A percentile compares a stretch with the other conserved stretches of the same genome.
Evolutionary conservation across 2,329 filamentous ascomycete species (phyloP).

Genomic region (Pseudogymnoascus sp.): DNA sequence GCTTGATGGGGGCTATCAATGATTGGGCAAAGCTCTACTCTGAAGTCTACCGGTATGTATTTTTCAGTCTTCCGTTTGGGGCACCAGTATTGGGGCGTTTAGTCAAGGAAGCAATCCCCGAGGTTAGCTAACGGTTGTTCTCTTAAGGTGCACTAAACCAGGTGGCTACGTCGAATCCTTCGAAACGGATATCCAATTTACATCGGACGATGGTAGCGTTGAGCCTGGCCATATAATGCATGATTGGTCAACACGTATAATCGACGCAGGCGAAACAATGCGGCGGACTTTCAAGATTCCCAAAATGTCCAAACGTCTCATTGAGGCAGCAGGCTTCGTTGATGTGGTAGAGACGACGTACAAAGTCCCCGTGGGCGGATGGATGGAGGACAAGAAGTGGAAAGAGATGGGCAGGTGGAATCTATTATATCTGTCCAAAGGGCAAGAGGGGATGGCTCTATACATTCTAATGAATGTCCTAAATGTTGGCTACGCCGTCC

Average conservation of each 20-base stretch:
- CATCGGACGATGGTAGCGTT: slow-evolving; percentile 33
- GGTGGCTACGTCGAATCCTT: slow-evolving; percentile 38
- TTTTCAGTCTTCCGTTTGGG: not conserved
- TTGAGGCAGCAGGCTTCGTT: slow-evolving; percentile 8
- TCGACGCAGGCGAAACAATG: slow-evolving; percentile 31
- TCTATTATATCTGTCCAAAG: not conserved
- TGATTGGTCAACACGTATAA: slow-evolving; percentile 23
- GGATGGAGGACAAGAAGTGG: not conserved
- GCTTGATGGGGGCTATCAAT: slow-evolving; percentile 20
- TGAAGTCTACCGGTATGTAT: slow-evolving; percentile 10
- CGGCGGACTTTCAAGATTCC: not conserved
- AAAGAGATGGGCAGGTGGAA: not conserved
- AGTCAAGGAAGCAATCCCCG: not conserved
- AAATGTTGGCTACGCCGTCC: not conserved
- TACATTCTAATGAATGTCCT: not conserved
- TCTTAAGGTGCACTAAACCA: slow-evolving; percentile 29
- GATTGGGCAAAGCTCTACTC: slow-evolving; percentile 21
- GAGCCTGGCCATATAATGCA: not conserved
- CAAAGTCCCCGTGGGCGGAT: slow-evolving; percentile 11
- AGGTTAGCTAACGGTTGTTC: not conserved
- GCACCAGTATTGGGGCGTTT: not conserved
- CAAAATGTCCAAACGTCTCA: not conserved
- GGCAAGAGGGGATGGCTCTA: not conserved
- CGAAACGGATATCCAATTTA: slow-evolving; percentile 31
- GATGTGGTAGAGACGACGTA: not conserved